Conservation (phyloP, 805 yeast genomes). For the Wickerhamomyces bovis region DNA sequence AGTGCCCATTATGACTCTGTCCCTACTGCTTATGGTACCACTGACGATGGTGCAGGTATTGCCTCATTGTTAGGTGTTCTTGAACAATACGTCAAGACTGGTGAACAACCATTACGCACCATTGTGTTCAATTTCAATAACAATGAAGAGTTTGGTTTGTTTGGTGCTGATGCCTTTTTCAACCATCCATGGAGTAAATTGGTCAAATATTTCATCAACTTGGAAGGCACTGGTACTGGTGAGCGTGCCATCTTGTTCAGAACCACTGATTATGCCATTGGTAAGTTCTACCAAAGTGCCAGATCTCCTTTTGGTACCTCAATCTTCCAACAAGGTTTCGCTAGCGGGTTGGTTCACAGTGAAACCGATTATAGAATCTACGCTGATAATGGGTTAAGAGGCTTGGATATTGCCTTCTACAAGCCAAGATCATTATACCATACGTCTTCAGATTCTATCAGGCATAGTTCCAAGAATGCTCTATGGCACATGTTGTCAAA, state of each 20-base stretch:
- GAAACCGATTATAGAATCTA: conserved; percentile 86
- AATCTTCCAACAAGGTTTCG: conserved; percentile 79
- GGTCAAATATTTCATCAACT: conserved; percentile 62
- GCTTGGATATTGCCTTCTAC: conserved; percentile 85
- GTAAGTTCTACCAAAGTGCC: conserved; percentile 49
- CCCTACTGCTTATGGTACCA: conserved; percentile 80
- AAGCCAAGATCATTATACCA: conserved; percentile 83
- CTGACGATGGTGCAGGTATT: conserved; percentile 89
- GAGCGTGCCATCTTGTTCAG: conserved; percentile 70
- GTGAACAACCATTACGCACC: conserved; percentile 58
- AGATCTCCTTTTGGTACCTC: conserved; percentile 73
- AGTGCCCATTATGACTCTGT: conserved; percentile 91
- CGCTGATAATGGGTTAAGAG: conserved; percentile 60
- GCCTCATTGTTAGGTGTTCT: conserved; percentile 73
- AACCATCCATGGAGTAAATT: conserved; percentile 65
- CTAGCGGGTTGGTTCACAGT: conserved; percentile 61
- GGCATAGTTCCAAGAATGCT: conserved; percentile 57
- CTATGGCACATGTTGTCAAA: conserved; percentile 81
- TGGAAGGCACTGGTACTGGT: conserved; percentile 93
- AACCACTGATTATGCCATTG: conserved; percentile 72
- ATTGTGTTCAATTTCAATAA: conserved; percentile 82
- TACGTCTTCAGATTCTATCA: conserved; percentile 65
- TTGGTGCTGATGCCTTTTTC: conserved; percentile 73
- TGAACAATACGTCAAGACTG: conserved; percentile 35
- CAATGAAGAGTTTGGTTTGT: conserved; percentile 81